These are phyloP conservation scores for Cydonia oblonga DNA, from an alignment of 331 rosid genomes.

Conservation along the genomic window DNA sequence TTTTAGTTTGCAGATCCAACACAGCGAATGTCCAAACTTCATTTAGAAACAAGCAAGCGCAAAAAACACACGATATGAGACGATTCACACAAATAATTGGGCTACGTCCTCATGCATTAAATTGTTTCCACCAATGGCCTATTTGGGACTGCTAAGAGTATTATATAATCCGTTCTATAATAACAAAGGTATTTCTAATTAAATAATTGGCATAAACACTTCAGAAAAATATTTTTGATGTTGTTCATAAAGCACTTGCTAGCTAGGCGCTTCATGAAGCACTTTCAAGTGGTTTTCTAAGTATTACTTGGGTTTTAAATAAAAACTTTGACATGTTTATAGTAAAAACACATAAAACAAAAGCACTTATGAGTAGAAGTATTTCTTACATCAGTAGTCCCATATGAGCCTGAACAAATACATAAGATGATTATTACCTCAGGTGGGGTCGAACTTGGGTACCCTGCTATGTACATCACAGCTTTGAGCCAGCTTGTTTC, in stretches of 20 bases:
- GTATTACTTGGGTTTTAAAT: neutral
- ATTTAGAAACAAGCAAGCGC: neutral
- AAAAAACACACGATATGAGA: neutral
- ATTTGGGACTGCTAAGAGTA: neutral
- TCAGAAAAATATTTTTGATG: too few species aligned
- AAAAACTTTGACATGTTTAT: neutral
- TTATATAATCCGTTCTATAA: too few species aligned
- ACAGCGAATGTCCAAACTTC: too few species aligned
- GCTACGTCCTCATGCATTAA: neutral
- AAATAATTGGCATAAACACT: too few species aligned
- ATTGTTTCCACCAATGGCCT: neutral
- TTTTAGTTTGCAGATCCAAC: neutral
- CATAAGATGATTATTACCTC: slow-evolving; percentile 17
- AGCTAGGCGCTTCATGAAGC: neutral
- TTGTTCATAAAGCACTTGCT: neutral
- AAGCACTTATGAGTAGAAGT: neutral
- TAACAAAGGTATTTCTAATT: neutral
- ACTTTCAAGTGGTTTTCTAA: neutral
- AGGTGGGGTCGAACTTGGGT: slow-evolving; percentile 36
- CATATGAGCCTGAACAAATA: too few species aligned
- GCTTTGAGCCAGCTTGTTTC: slow-evolving; percentile 74
- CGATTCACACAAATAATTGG: neutral
- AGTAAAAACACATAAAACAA: neutral
- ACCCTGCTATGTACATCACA: slow-evolving; percentile 50
- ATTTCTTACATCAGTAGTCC: too few species aligned